Evolutionary conservation across 176 grass and related monocot genomes (phyloP).

Genomic region (Guadua angustifolia): DNA sequence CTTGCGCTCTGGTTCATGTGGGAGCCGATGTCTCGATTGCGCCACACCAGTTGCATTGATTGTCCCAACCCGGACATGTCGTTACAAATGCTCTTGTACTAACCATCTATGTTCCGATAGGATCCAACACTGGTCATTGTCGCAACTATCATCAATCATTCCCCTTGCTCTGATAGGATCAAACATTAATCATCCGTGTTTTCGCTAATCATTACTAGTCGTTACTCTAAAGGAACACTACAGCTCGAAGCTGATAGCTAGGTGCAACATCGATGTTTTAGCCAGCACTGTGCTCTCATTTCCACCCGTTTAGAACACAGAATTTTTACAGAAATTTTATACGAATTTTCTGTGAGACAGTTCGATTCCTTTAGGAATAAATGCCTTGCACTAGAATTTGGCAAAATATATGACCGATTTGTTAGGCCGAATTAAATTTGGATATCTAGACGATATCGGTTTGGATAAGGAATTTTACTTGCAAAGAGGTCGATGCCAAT

Average conservation of each 20-base stretch:
- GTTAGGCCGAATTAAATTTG: too few species aligned
- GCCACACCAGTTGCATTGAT: constrained; percentile 12
- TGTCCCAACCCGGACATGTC: neutral
- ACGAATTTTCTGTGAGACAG: too few species aligned
- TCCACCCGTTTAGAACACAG: too few species aligned
- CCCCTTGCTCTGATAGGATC: neutral
- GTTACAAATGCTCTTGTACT: neutral
- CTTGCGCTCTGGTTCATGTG: neutral
- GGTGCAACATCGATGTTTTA: too few species aligned
- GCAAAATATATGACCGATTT: too few species aligned
- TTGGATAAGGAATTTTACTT: too few species aligned
- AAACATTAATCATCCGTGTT: constrained; percentile 28
- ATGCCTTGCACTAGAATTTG: too few species aligned
- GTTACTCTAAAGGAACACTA: neutral
- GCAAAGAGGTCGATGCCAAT: too few species aligned
- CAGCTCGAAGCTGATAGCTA: neutral
- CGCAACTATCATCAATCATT: neutral
- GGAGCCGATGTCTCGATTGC: neutral
- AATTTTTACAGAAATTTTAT: too few species aligned
- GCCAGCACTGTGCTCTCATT: too few species aligned
- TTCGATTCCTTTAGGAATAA: too few species aligned
- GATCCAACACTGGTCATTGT: constrained; percentile 35
- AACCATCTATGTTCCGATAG: neutral
- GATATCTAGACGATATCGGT: too few species aligned
- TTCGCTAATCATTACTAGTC: constrained; percentile 15